phyloP scores from a whole-genome alignment of 441 rosid species.

The Bocquillonia castaneifolia region DNA sequence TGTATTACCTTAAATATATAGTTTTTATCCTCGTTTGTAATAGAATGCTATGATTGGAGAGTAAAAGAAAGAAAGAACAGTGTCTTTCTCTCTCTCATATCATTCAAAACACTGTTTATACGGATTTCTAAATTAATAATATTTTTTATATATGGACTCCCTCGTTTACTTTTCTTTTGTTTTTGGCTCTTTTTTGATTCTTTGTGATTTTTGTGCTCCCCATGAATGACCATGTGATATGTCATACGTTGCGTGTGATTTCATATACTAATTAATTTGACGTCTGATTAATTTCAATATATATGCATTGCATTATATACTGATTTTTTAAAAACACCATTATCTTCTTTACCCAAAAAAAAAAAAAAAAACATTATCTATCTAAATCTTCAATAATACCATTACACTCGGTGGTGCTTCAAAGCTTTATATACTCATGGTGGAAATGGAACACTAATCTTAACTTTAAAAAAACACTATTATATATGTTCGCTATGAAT shows the following conservation, averaged over 20 bases:
- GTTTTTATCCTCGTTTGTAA: conserved; percentile 6
- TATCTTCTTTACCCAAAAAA: too few relatives aligned
- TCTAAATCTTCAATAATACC: not conserved
- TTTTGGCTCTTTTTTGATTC: conserved; percentile 43
- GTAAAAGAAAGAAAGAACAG: conserved; percentile 8
- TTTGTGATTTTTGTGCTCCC: conserved; percentile 56
- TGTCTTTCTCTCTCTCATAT: conserved; percentile 21
- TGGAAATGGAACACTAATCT: conserved; percentile 13
- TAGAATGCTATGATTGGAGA: conserved; percentile 6
- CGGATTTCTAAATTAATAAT: conserved; percentile 27
- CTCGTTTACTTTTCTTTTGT: conserved; percentile 28
- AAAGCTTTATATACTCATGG: not conserved
- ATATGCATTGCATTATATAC: conserved; percentile 1
- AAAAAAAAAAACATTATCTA: too few relatives aligned
- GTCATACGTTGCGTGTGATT: conserved; percentile 36
- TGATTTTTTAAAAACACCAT: too few relatives aligned
- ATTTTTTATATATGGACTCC: conserved; percentile 1
- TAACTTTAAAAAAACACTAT: not conserved
- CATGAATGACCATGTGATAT: conserved; percentile 46
- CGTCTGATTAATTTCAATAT: conserved; percentile 21
- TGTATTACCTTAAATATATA: conserved; percentile 14
- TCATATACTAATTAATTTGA: conserved; percentile 21
- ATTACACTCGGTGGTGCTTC: not conserved
- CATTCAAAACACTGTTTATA: conserved; percentile 32
- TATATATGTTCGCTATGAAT: too few relatives aligned